Evolutionary conservation across 371 early-diverging fungal genomes (phyloP).

Genomic region (Blakeslea trispora): DNA sequence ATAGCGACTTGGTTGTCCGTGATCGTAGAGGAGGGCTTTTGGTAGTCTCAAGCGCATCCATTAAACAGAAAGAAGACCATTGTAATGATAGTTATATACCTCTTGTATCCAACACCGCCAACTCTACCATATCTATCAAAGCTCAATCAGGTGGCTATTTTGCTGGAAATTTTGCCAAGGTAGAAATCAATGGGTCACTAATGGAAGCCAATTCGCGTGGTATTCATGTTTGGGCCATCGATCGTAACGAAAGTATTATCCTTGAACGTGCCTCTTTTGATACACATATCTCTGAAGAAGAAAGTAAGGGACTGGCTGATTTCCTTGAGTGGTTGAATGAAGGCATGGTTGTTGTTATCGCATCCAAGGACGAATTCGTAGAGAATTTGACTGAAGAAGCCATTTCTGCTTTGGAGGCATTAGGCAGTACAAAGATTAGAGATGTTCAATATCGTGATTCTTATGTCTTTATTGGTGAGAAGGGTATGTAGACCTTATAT

Average conservation of each 20-base stretch:
- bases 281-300: constrained; percentile 70
- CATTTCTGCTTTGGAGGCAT: constrained; percentile 49
- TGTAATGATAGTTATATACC: constrained; percentile 15
- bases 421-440: constrained; percentile 63
- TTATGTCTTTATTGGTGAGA: constrained; percentile 78
- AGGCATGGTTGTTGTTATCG: constrained; percentile 67
- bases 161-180: constrained; percentile 72
- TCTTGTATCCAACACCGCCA: constrained; percentile 3
- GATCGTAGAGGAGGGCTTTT: constrained; percentile 44
- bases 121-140: constrained; percentile 32
- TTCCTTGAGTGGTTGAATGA: constrained; percentile 65
- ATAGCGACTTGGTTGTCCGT: constrained; percentile 40
- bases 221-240: constrained; percentile 71
- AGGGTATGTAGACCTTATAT: constrained; percentile 28
- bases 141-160: constrained; percentile 74
- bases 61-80: background rate
- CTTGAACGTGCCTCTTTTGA: constrained; percentile 73
- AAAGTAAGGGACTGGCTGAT: constrained; percentile 65
- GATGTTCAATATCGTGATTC: constrained; percentile 72
- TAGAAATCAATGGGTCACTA: constrained; percentile 65
- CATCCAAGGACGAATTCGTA: constrained; percentile 74
- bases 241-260: constrained; percentile 63
- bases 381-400: constrained; percentile 67
- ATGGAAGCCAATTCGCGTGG: constrained; percentile 69
- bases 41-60: constrained; percentile 18